These are phyloP conservation scores for Lodderomyces parapsilosis DNA, from an alignment of 1,139 yeast genomes.

Conservation along the genomic window DNA sequence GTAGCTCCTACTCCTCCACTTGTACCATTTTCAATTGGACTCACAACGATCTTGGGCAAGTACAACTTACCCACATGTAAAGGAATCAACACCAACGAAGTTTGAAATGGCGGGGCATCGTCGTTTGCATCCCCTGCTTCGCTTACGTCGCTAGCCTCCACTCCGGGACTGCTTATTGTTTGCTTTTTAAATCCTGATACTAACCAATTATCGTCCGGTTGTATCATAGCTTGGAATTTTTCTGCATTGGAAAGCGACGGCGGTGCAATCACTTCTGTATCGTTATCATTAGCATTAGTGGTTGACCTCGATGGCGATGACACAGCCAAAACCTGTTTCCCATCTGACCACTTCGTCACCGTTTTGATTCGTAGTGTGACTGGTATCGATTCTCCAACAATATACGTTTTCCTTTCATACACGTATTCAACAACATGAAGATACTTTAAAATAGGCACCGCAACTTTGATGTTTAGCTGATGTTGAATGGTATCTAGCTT, in stretches of 20 bases:
- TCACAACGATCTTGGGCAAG: slow-evolving; percentile 64
- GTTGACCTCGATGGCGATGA: slow-evolving; percentile 22
- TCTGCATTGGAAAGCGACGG: not conserved
- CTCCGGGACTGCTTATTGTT: not conserved
- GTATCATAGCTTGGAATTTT: slow-evolving; percentile 28
- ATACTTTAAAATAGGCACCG: slow-evolving; percentile 50
- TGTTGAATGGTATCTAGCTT: slow-evolving; percentile 12
- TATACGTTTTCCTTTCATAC: slow-evolving; percentile 41
- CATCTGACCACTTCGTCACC: slow-evolving; percentile 40
- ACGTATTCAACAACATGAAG: slow-evolving; percentile 51
- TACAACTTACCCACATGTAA: slow-evolving; percentile 69
- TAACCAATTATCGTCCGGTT: slow-evolving; percentile 59
- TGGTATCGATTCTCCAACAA: slow-evolving; percentile 64
- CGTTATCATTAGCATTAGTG: not conserved
- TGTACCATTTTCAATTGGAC: slow-evolving; percentile 13
- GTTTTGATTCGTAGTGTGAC: slow-evolving; percentile 47
- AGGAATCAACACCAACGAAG: slow-evolving; percentile 62
- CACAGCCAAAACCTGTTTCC: slow-evolving; percentile 23
- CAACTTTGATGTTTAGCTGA: slow-evolving; percentile 45
- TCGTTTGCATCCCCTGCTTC: too few species aligned
- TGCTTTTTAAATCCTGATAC: slow-evolving; percentile 58
- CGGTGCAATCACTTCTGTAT: not conserved
- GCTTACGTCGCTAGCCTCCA: too few species aligned
- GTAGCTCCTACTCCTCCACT: not conserved
- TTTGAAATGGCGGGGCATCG: slow-evolving; percentile 17